Conservation (phyloP, 805 yeast species). For the Yarrowia sp. region DNA sequence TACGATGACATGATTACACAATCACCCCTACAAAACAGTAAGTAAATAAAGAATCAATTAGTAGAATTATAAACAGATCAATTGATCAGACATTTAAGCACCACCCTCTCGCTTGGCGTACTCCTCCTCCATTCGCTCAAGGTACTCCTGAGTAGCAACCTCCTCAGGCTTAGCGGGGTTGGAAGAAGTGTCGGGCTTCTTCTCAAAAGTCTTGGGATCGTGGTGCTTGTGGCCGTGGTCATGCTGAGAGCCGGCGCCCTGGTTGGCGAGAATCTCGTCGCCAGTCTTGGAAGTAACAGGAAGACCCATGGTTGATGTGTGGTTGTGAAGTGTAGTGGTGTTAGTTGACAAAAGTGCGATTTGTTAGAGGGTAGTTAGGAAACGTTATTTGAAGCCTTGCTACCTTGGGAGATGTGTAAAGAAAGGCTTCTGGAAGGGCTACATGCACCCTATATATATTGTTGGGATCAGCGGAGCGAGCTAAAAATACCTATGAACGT, state of each 20-base stretch:
- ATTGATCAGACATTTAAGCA: conserved; percentile 41
- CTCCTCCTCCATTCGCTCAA: conserved; percentile 54
- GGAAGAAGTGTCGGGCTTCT: conserved; percentile 17
- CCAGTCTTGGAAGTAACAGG: conserved; percentile 18
- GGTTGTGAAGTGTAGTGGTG: neutral
- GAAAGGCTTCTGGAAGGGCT: neutral
- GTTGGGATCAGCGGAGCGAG: conserved; percentile 7
- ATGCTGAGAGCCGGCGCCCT: conserved; percentile 11
- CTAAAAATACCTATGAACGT: conserved; percentile 28
- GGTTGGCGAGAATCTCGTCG: conserved; percentile 14
- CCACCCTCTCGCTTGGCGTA: conserved; percentile 54
- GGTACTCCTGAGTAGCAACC: conserved; percentile 43
- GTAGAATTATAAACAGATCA: neutral
- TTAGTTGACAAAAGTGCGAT: conserved; percentile 4
- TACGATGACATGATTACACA: neutral
- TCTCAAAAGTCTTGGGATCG: conserved; percentile 8
- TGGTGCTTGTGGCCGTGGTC: conserved; percentile 26
- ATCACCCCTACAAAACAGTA: neutral
- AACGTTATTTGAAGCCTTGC: conserved; percentile 14
- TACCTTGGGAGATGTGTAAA: conserved; percentile 5
- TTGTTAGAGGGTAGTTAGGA: neutral
- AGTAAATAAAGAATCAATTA: neutral
- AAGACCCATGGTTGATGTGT: conserved; percentile 23
- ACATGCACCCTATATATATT: conserved; percentile 11
- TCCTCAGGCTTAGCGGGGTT: conserved; percentile 39